Percentiles rank a stretch among this genome's conserved stretches.
These are phyloP conservation scores for Dichomitus squalens DNA, from an alignment of 1,284 basidiomycete genomes.

Conservation along the genomic window DNA sequence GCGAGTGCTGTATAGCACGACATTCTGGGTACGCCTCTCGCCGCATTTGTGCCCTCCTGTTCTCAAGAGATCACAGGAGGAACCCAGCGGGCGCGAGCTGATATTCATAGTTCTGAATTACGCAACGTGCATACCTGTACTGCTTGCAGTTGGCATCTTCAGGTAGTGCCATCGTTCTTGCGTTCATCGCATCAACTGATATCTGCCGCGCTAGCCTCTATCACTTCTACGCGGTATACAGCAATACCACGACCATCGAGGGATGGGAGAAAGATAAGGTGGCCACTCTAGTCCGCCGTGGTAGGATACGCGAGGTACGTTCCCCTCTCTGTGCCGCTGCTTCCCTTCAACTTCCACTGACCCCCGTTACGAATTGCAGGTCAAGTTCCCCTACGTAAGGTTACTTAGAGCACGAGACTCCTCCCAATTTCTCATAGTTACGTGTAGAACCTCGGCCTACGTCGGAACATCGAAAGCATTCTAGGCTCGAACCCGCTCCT, in stretches of 20 bases:
- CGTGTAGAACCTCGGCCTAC: slow-evolving; percentile 72
- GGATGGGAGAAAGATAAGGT: slow-evolving; percentile 98
- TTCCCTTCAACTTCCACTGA: not conserved
- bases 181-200: not conserved
- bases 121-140: slow-evolving; percentile 82
- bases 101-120: slow-evolving; percentile 90
- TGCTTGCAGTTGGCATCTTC: slow-evolving; percentile 85
- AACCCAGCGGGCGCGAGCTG: slow-evolving; percentile 71
- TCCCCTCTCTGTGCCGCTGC: too few relatives aligned
- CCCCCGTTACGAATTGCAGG: slow-evolving; percentile 38
- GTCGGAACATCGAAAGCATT: slow-evolving; percentile 75
- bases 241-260: slow-evolving; percentile 95
- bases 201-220: slow-evolving; percentile 50
- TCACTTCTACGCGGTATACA: slow-evolving; percentile 81
- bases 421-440: slow-evolving; percentile 5
- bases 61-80: slow-evolving; percentile 49
- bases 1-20: slow-evolving; percentile 54
- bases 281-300: slow-evolving; percentile 81
- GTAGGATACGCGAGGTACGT: slow-evolving; percentile 81
- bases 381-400: slow-evolving; percentile 92
- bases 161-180: slow-evolving; percentile 47
- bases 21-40: slow-evolving; percentile 53
- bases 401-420: not conserved
- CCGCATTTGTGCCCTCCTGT: not conserved
- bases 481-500: slow-evolving; percentile 73